Percentiles rank a stretch among this genome's conserved stretches.
phyloP scores from a whole-genome alignment of 192 early-diverging fungal genomes.

The Coemansia pectinata region DNA sequence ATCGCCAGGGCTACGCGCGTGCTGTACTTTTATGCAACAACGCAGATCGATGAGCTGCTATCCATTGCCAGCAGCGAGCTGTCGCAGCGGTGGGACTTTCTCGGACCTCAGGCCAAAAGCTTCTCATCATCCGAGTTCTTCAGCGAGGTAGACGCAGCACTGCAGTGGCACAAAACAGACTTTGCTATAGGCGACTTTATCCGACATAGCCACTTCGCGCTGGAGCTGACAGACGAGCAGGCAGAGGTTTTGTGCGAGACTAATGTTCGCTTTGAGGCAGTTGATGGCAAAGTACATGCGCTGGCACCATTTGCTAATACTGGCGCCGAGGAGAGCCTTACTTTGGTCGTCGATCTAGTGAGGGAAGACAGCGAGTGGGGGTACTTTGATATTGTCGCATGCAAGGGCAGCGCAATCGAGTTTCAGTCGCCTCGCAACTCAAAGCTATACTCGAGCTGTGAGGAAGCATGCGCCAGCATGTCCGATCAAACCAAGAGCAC shows the following conservation, averaged over 20 bases:
- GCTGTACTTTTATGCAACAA: constrained; percentile 27
- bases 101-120: constrained; percentile 17
- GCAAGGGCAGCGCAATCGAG: not conserved
- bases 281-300: constrained; percentile 17
- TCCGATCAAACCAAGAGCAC: not conserved
- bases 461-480: not conserved
- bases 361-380: constrained; percentile 25
- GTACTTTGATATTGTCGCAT: constrained; percentile 24
- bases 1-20: constrained; percentile 16
- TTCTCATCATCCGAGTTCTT: not conserved
- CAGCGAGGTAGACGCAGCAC: constrained; percentile 7
- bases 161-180: constrained; percentile 11
- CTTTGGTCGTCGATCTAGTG: constrained; percentile 21
- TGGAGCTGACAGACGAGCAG: constrained; percentile 45
- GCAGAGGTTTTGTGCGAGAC: constrained; percentile 14
- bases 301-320: constrained; percentile 25
- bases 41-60: constrained; percentile 48
- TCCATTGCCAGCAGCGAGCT: constrained; percentile 12
- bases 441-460: not conserved
- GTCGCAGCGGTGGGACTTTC: constrained; percentile 51
- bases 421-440: not conserved
- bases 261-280: constrained; percentile 16
- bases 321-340: not conserved
- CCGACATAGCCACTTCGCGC: constrained; percentile 32
- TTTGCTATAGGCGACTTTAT: constrained; percentile 27